A percentile compares a stretch with the other conserved stretches of the same genome.
Evolutionary conservation across 2,329 filamentous ascomycete species (phyloP).

Genomic region (Chaetothyriales sp.): DNA sequence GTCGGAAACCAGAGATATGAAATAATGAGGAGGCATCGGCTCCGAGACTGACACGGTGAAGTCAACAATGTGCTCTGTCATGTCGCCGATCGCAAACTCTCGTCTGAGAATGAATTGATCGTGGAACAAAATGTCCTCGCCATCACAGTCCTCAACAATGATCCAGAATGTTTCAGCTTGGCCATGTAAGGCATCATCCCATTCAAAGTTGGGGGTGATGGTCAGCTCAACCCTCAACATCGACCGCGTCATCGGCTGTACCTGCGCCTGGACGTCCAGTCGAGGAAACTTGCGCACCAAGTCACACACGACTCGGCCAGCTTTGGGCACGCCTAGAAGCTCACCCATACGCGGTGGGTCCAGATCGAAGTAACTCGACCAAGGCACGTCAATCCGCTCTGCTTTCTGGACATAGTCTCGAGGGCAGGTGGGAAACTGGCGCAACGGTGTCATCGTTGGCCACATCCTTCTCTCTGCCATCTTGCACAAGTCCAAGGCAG

Average conservation of each 20-base stretch:
- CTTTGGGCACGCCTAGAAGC: conserved; percentile 75
- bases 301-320: conserved; percentile 69
- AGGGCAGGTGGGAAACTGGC: conserved; percentile 73
- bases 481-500: conserved; percentile 86
- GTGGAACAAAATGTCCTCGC: conserved; percentile 87
- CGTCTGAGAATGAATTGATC: conserved; percentile 85
- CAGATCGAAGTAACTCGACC: conserved; percentile 87
- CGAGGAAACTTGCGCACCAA: conserved; percentile 86
- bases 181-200: conserved; percentile 83
- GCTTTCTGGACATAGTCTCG: conserved; percentile 80
- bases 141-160: conserved; percentile 90
- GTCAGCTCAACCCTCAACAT: conserved; percentile 81
- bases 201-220: conserved; percentile 87
- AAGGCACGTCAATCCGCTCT: conserved; percentile 86
- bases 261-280: conserved; percentile 80
- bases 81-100: conserved; percentile 70
- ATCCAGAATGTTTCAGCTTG: conserved; percentile 91
- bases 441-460: conserved; percentile 92
- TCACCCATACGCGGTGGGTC: conserved; percentile 95
- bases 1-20: conserved; percentile 86
- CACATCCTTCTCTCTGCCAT: conserved; percentile 99
- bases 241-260: conserved; percentile 86
- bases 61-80: conserved; percentile 87
- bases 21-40: conserved; percentile 97
- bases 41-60: conserved; percentile 94